Evolutionary conservation across 176 grass and related monocot genomes (phyloP), one percentile per base, ranked within the genome.

Genomic region (Zoysia japonica): DNA sequence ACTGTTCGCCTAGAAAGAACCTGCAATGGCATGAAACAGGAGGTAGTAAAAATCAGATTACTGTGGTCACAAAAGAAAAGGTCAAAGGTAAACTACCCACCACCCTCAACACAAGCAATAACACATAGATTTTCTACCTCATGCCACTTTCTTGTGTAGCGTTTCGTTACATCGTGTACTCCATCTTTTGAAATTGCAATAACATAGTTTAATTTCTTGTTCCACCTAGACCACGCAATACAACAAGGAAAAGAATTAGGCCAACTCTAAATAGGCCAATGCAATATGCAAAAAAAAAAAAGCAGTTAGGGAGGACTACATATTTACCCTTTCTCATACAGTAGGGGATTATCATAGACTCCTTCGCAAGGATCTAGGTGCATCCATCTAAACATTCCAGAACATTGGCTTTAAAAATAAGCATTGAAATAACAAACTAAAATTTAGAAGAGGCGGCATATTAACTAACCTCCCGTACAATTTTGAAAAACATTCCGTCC

Each of bases 331-430:
- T 99, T 93, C 87, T 99, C 92, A 69, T 99, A 99, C 70, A 95
- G 75, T 47, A 99, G 61, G 46, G 96, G 96, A 79, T 99, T 91
- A 83, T 99, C 90, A 86, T 93, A 99, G 70, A 81, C 62, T 85
- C 96, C 92, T 88, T 99, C 92, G 5, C 96, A 95, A 74, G 96
- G 92, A 93, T 99, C 96, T 57, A 99, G 90, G 89, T 99, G 96
- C 90, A 99, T 99, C 92, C 96, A 99, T 82, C 96, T 99, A 78
- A 37, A 94, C 50, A 87, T 83, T 68, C 53, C 80, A 90, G 47
- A 82, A 78, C 39, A 61, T 71, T 54, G 19, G 5, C 48, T 89
- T 81, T 72, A 76, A 67, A 15, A 85, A 78, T 61, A 76, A 55
- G 68, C 67, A 64, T n/a, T 13, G 44, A 59, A 82, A 83, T 66